These are phyloP conservation scores for Rubia balearica DNA, from an alignment of 305 asterid genomes.

Conservation along the genomic window DNA sequence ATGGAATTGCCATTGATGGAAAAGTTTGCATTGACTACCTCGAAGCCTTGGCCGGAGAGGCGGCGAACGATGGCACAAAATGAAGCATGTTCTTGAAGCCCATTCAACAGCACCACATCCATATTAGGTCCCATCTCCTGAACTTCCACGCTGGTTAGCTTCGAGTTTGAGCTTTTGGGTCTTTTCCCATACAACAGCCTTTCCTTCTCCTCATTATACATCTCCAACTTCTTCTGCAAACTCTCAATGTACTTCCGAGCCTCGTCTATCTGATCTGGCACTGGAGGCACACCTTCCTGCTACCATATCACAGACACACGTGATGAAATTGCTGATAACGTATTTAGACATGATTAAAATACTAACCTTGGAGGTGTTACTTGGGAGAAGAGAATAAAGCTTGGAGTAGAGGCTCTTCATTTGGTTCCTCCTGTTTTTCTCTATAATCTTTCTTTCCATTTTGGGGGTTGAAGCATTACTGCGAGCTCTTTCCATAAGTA, in stretches of 20 bases:
- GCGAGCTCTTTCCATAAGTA: slow-evolving; percentile 6
- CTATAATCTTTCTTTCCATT: slow-evolving; percentile 28
- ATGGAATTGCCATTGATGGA: slow-evolving; percentile 32
- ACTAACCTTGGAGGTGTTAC: slow-evolving; percentile 14
- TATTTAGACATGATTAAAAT: too few species aligned
- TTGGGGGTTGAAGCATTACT: slow-evolving; percentile 13
- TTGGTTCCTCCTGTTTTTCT: slow-evolving; percentile 31
- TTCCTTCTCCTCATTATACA: slow-evolving; percentile 27
- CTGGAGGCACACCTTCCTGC: slow-evolving; percentile 32
- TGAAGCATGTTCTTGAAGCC: slow-evolving; percentile 23
- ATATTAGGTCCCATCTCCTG: slow-evolving; percentile 42
- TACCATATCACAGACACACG: too few species aligned
- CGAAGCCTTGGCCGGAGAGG: slow-evolving; percentile 30
- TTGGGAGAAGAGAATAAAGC: slow-evolving; percentile 23
- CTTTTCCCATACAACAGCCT: slow-evolving; percentile 20
- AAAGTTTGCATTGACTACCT: slow-evolving; percentile 36
- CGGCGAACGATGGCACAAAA: slow-evolving; percentile 30
- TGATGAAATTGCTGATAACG: too few species aligned
- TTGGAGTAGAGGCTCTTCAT: slow-evolving; percentile 21
- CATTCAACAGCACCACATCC: slow-evolving; percentile 27
- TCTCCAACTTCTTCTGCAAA: slow-evolving; percentile 30
- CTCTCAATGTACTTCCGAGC: slow-evolving; percentile 31
- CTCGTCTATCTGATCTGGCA: slow-evolving; percentile 44
- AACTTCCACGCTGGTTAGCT: slow-evolving; percentile 27
- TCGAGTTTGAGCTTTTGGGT: slow-evolving; percentile 5